These are phyloP conservation scores for Xylariaceae sp. DNA, from an alignment of 2,329 filamentous ascomycete species.

Conservation along the genomic window DNA sequence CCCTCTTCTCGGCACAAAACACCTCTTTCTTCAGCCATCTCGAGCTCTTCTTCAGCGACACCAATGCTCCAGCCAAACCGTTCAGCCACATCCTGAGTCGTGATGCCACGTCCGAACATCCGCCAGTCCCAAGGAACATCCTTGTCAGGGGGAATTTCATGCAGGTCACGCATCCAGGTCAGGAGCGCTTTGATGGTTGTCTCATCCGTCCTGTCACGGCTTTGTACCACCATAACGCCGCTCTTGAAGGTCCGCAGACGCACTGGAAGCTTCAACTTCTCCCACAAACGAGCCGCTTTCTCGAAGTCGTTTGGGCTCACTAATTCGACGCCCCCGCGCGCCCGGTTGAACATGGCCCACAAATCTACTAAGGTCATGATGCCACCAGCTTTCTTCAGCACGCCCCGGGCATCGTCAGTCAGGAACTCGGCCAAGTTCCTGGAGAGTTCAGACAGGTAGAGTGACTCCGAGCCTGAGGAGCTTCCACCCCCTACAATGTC, in stretches of 20 bases:
- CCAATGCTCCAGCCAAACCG: slow-evolving; percentile 96
- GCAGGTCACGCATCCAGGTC: slow-evolving; percentile 71
- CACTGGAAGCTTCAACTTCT: slow-evolving; percentile 78
- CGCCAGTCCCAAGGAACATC: slow-evolving; percentile 71
- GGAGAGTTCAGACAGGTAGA: slow-evolving; percentile 84
- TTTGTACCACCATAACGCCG: slow-evolving; percentile 90
- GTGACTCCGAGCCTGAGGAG: slow-evolving; percentile 59
- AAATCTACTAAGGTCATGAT: slow-evolving; percentile 87
- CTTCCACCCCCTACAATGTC: slow-evolving; percentile 80
- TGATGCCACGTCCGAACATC: slow-evolving; percentile 76
- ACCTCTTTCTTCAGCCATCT: slow-evolving; percentile 93
- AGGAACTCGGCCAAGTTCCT: slow-evolving; percentile 84
- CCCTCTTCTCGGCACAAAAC: slow-evolving; percentile 85
- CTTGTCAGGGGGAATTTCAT: slow-evolving; percentile 57
- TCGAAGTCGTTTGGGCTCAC: slow-evolving; percentile 89
- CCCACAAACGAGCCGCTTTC: slow-evolving; percentile 83
- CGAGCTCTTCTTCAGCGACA: slow-evolving; percentile 88
- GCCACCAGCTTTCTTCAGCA: slow-evolving; percentile 74
- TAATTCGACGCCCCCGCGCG: slow-evolving; percentile 86
- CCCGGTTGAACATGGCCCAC: slow-evolving; percentile 92
- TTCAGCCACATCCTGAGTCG: slow-evolving; percentile 82
- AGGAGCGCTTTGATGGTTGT: slow-evolving; percentile 75
- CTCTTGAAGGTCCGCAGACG: slow-evolving; percentile 85
- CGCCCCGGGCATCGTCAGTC: slow-evolving; percentile 74
- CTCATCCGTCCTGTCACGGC: slow-evolving; percentile 81